Conservation (phyloP, 192 early-diverging fungal genomes). For the Allomyces arbusculus region DNA sequence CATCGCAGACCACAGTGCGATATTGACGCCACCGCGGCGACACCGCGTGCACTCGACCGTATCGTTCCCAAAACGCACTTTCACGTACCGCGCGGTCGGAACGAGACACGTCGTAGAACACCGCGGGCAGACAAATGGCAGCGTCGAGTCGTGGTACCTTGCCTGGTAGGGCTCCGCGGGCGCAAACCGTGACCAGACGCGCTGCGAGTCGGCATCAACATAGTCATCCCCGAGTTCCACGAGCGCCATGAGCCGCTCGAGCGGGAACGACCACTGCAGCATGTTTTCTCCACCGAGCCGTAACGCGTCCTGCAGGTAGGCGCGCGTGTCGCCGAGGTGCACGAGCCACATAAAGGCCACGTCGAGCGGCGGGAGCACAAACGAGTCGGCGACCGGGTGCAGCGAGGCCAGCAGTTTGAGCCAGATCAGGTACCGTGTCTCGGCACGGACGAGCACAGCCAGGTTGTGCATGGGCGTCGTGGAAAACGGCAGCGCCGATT, state of each 20-base stretch:
- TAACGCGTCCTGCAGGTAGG: not conserved
- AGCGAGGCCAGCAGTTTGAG: not conserved
- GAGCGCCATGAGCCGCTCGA: not conserved
- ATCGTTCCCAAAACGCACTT: not conserved
- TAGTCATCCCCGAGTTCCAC: not conserved
- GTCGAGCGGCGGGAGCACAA: not conserved
- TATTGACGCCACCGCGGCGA: not conserved
- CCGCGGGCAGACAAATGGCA: not conserved
- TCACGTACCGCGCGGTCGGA: not conserved
- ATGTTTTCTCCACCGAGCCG: not conserved
- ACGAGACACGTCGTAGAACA: not conserved
- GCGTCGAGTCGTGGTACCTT: not conserved
- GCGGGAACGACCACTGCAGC: not conserved
- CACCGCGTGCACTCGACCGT: not conserved
- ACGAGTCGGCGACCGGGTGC: not conserved
- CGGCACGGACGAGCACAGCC: not conserved
- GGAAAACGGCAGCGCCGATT: not conserved
- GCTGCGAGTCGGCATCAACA: not conserved
- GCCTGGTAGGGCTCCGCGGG: not conserved
- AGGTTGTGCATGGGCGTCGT: not conserved
- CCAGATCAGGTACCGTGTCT: not conserved
- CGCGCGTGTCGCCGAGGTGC: not conserved
- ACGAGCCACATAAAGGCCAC: not conserved
- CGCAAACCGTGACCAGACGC: not conserved
- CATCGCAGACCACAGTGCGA: not conserved